These are phyloP conservation scores for Flaveria ramosissima DNA, from an alignment of 129 eudicot genomes.

Conservation along the genomic window DNA sequence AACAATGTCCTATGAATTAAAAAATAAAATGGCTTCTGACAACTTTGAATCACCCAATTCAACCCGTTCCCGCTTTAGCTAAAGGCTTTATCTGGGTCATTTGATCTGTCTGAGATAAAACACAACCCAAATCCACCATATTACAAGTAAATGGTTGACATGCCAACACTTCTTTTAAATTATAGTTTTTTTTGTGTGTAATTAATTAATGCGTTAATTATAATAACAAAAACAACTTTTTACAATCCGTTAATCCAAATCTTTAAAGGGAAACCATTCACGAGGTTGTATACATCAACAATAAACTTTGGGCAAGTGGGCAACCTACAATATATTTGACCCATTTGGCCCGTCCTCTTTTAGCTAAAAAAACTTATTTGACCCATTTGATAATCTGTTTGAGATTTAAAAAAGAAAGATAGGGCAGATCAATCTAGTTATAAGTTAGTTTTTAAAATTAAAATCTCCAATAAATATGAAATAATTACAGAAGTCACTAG, in stretches of 20 bases:
- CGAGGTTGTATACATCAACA: background rate
- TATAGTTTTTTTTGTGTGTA: background rate
- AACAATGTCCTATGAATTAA: background rate
- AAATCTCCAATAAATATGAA: slow-evolving; percentile 1
- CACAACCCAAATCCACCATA: background rate
- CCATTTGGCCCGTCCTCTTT: background rate
- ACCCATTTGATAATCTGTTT: background rate
- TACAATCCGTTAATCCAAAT: background rate
- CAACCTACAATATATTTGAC: background rate
- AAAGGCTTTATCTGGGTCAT: background rate
- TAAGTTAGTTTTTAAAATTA: background rate
- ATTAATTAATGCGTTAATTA: background rate
- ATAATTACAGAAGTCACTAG: background rate
- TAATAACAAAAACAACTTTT: background rate
- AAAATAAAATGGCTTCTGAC: background rate
- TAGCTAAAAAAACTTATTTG: background rate
- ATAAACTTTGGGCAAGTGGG: background rate
- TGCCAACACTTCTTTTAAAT: background rate
- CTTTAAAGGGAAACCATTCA: background rate
- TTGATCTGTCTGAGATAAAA: background rate
- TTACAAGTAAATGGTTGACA: slow-evolving; percentile 8
- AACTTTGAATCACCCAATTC: slow-evolving; percentile 1
- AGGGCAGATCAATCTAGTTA: background rate
- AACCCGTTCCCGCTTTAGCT: background rate
- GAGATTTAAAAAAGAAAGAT: background rate